Conservation (phyloP, 495 filamentous ascomycete genomes). For the Penicillium canescens region DNA sequence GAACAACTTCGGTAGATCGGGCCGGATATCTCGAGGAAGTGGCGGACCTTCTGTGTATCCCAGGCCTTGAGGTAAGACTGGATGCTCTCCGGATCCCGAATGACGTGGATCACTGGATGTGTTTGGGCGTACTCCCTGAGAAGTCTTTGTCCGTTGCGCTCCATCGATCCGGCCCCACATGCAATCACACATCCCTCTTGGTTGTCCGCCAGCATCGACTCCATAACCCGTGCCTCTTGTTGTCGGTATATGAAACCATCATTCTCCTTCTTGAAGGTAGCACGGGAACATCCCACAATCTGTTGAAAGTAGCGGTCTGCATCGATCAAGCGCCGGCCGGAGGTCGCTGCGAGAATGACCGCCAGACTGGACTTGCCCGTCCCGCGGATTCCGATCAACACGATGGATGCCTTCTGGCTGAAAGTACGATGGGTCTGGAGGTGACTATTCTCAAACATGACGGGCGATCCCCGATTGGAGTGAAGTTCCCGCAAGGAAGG, state of each 20-base stretch:
- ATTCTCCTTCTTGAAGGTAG: conserved; percentile 59
- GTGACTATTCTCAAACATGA: conserved; percentile 27
- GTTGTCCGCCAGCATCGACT: conserved; percentile 61
- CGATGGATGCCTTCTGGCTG: conserved; percentile 64
- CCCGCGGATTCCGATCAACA: conserved; percentile 73
- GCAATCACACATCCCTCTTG: conserved; percentile 68
- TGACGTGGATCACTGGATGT: conserved; percentile 73
- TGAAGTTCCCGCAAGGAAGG: conserved; percentile 29
- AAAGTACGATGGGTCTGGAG: conserved; percentile 45
- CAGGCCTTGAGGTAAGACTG: conserved; percentile 58
- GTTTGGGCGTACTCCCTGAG: conserved; percentile 48
- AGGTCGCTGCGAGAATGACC: conserved; percentile 73
- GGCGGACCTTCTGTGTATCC: conserved; percentile 54
- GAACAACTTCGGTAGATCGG: conserved; percentile 62
- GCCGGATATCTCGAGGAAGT: conserved; percentile 52
- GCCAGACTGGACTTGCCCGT: conserved; percentile 77
- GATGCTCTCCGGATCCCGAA: conserved; percentile 66
- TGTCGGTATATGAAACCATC: conserved; percentile 60
- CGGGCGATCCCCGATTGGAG: conserved; percentile 36
- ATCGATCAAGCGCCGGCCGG: conserved; percentile 68
- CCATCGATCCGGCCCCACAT: conserved; percentile 59
- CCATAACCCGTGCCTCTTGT: conserved; percentile 62
- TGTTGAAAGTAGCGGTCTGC: conserved; percentile 71
- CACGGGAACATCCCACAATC: conserved; percentile 60
- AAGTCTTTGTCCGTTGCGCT: conserved; percentile 41